Conservation (phyloP, 108 stramenopile genomes). For the Bacterosira constricta region DNA sequence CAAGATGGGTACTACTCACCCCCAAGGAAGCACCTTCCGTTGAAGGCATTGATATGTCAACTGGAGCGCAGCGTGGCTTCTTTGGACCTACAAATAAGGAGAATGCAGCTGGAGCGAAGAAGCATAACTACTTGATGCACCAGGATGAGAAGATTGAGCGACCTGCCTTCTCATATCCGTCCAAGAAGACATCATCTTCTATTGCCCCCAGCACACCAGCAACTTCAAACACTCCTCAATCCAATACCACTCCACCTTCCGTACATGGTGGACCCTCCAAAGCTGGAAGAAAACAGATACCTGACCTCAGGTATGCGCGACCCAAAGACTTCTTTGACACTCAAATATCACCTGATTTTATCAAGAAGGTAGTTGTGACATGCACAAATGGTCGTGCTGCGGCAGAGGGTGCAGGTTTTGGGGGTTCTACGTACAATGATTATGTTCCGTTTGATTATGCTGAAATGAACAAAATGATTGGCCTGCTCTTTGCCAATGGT, state of each 20-base stretch:
- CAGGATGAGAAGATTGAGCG: neutral
- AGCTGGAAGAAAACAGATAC: neutral
- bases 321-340: neutral
- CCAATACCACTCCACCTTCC: no score
- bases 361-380: neutral
- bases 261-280: no score
- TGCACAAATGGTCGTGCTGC: neutral
- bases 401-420: neutral
- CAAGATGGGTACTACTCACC: neutral
- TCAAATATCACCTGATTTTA: neutral
- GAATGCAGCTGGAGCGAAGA: neutral
- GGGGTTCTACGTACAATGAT: neutral
- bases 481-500: conserved; percentile 5
- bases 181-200: no score
- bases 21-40: neutral
- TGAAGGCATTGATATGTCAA: neutral
- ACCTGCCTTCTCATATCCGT: neutral
- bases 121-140: neutral
- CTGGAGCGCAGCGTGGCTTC: neutral
- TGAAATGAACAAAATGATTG: conserved; percentile 1
- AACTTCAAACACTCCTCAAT: no score
- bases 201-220: no score
- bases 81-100: neutral
- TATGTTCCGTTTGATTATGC: conserved; percentile 5
- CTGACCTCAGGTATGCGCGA: no score